Evolutionary conservation across 768 basidiomycete species (phyloP).

Genomic region (Chlorophyllum brunneum): DNA sequence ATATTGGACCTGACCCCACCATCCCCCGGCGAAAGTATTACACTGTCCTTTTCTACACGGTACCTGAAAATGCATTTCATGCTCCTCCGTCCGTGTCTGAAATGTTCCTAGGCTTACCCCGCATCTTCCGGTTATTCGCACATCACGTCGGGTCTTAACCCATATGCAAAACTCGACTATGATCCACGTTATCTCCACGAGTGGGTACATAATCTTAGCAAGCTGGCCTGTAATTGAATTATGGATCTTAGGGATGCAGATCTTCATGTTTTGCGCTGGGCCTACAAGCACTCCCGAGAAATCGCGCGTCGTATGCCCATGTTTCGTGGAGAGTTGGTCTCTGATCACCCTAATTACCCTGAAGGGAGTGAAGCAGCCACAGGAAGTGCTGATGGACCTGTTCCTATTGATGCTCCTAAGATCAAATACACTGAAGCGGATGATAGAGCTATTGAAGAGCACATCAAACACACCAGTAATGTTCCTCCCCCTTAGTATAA

Average conservation of each 20-base stretch:
- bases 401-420: constrained; percentile 28
- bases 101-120: constrained; percentile 29
- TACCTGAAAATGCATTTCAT: not conserved
- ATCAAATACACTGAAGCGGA: constrained; percentile 40
- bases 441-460: constrained; percentile 38
- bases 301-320: constrained; percentile 47
- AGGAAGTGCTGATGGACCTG: constrained; percentile 24
- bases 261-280: constrained; percentile 42
- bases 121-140: constrained; percentile 44
- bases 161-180: constrained; percentile 39
- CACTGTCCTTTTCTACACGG: constrained; percentile 17
- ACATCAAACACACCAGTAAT: constrained; percentile 27
- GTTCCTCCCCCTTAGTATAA: constrained; percentile 8
- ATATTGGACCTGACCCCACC: constrained; percentile 15
- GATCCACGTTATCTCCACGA: constrained; percentile 40
- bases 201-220: constrained; percentile 25
- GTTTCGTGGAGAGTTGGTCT: constrained; percentile 35
- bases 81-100: not conserved
- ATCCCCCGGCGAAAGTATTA: constrained; percentile 21
- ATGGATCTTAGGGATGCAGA: constrained; percentile 32
- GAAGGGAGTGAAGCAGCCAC: constrained; percentile 28
- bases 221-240: not conserved
- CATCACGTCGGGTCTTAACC: constrained; percentile 38
- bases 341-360: constrained; percentile 34
- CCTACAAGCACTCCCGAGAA: constrained; percentile 55